phyloP scores from a whole-genome alignment of 2,329 filamentous ascomycete genomes.

The Epichloe baconii region DNA sequence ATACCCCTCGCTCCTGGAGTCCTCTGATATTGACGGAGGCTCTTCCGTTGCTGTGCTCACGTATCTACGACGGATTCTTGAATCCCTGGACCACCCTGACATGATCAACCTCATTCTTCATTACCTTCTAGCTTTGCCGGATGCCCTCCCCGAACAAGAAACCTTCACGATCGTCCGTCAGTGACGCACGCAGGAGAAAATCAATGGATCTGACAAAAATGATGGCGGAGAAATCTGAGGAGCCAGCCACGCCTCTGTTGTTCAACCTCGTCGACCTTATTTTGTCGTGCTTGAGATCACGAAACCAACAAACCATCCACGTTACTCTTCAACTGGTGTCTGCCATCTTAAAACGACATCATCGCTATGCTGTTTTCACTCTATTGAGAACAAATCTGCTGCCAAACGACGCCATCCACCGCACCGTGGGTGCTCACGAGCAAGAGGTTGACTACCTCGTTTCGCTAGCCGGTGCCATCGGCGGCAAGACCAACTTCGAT shows the following conservation, averaged over 20 bases:
- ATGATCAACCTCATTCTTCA: constrained; percentile 88
- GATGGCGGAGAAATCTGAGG: constrained; percentile 61
- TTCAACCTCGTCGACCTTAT: constrained; percentile 92
- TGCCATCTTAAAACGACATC: constrained; percentile 75
- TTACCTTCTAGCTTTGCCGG: constrained; percentile 76
- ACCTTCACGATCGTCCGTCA: constrained; percentile 38
- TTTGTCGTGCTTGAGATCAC: constrained; percentile 69
- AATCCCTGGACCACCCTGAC: constrained; percentile 83
- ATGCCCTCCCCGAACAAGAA: constrained; percentile 27
- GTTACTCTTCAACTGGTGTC: constrained; percentile 81
- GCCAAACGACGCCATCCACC: constrained; percentile 37
- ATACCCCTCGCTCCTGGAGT: constrained; percentile 91
- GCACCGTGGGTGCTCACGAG: constrained; percentile 62
- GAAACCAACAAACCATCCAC: constrained; percentile 77
- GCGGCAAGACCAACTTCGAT: constrained; percentile 57
- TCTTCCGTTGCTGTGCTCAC: constrained; percentile 93
- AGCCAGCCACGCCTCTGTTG: constrained; percentile 64
- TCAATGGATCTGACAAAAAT: constrained; percentile 78
- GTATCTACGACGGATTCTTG: constrained; percentile 80
- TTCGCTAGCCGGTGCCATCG: constrained; percentile 52
- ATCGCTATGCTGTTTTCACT: constrained; percentile 69
- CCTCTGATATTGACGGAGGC: constrained; percentile 90
- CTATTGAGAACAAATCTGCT: constrained; percentile 55
- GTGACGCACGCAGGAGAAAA: constrained; percentile 66
- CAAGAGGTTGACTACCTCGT: constrained; percentile 63